A percentile compares a stretch with the other conserved stretches of the same genome.
Evolutionary conservation across 768 basidiomycete genomes (phyloP).

Genomic region (Hericium erinaceus): DNA sequence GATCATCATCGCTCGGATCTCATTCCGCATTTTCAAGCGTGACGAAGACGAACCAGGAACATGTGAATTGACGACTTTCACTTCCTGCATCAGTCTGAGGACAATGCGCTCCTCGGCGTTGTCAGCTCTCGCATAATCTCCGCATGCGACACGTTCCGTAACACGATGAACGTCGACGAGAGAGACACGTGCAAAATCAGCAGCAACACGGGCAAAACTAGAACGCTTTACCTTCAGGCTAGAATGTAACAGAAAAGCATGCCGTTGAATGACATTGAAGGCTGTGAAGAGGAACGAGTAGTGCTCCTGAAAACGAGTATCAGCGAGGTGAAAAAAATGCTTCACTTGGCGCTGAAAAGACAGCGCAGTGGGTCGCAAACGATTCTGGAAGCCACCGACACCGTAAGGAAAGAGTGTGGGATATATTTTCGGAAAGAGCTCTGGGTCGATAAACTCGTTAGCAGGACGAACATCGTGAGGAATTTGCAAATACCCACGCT

Average conservation of each 20-base stretch:
- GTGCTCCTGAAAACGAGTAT: slow-evolving; percentile 29
- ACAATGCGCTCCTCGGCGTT: slow-evolving; percentile 22
- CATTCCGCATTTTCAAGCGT: slow-evolving; percentile 5
- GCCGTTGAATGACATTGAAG: slow-evolving; percentile 32
- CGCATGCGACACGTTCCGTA: not conserved
- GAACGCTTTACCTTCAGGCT: slow-evolving; percentile 21
- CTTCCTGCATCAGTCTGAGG: slow-evolving; percentile 15
- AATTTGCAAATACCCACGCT: too few relatives aligned
- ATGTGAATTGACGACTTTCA: slow-evolving; percentile 13
- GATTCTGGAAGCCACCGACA: too few relatives aligned
- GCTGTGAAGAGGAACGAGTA: slow-evolving; percentile 32
- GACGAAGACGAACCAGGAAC: slow-evolving; percentile 23
- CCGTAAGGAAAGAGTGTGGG: too few relatives aligned
- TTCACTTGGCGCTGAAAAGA: slow-evolving; percentile 26
- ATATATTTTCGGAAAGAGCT: too few relatives aligned
- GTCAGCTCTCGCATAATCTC: not conserved
- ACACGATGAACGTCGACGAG: slow-evolving; percentile 18
- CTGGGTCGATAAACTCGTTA: too few relatives aligned
- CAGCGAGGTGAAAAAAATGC: slow-evolving; percentile 24
- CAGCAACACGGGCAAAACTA: slow-evolving; percentile 20
- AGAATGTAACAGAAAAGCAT: slow-evolving; percentile 23
- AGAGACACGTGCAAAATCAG: slow-evolving; percentile 18
- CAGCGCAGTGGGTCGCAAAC: too few relatives aligned
- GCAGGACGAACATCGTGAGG: too few relatives aligned
- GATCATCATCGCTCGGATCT: not conserved